Base-by-base conservation (phyloP, 495 filamentous ascomycete species). In the Talaromyces proteolyticus region DNA sequence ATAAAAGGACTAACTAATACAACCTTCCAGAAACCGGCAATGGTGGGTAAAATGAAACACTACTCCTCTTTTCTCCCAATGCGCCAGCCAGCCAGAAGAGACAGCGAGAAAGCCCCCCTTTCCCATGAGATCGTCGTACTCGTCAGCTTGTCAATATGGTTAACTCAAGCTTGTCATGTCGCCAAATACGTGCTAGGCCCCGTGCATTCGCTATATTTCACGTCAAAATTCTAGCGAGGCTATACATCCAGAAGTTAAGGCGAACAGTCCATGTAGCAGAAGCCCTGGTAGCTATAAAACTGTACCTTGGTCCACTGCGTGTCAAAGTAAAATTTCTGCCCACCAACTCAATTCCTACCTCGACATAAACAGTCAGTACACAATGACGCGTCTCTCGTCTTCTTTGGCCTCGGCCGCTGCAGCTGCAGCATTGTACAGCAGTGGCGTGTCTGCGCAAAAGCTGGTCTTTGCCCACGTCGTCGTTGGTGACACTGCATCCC, bases 401-500 rank as follows among this genome's bases (percentile, higher is more conserved):
- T 36, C 38, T 17, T 21, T 49, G 25, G 19, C 38, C 6, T 49
- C 47, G 17, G 34, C 36, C 0, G 34, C 34, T 20, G 47, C 47
- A 18, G 47, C 21, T 7, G 34, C 21, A 12, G 23, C 29, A 2
- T 4, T 34, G 29, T 34, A 21, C 47, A 49, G 47, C 37, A 37
- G 37, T 16, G 20, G 47, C 36, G 25, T 49, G 14, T 23, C 47
- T n/a, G 20, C 47, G 18, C 47, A 49, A 17, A 49, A 49, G 16
- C 36, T 40, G 14, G 65, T 67, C 11, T 70, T 70, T 49, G 66
- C 66, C 10, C 66, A 70, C 47, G 67, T 70, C 37, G 56, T 70
- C 25, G 66, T 66, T 12, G 65, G 64, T 3, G 58, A 62, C 47
- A 59, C 65, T 0, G 62, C 52, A 6, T 42, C 53, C 10, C 66